A percentile compares a stretch with the other conserved stretches of the same genome.
phyloP scores from a whole-genome alignment of 2,329 filamentous ascomycete species.

The Diatrype stigma region DNA sequence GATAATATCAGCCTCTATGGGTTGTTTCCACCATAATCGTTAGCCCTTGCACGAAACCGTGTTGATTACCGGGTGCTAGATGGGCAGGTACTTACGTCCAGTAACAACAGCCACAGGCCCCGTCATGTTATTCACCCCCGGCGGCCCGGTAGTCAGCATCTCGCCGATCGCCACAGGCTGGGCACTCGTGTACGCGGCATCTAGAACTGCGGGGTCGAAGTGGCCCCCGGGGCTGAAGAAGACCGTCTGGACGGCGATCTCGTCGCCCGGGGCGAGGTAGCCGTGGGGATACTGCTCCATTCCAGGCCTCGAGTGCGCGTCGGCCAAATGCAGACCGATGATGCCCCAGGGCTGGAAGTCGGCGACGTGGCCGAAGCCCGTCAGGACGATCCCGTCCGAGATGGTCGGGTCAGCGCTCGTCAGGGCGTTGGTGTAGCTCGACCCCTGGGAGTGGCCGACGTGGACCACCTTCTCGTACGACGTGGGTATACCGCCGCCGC shows the following conservation, averaged over 20 bases:
- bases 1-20: constrained; percentile 41
- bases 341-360: constrained; percentile 40
- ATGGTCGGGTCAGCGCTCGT: constrained; percentile 41
- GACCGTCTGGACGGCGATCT: constrained; percentile 46
- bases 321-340: constrained; percentile 43
- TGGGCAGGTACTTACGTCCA: constrained; percentile 27
- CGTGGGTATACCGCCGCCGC: constrained; percentile 35
- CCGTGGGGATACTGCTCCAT: constrained; percentile 39
- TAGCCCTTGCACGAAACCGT: background rate
- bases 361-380: constrained; percentile 51
- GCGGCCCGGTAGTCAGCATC: constrained; percentile 46
- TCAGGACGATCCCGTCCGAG: constrained; percentile 56
- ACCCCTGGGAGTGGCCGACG: constrained; percentile 62
- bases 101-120: constrained; percentile 58
- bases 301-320: constrained; percentile 31
- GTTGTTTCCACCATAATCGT: background rate
- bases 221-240: constrained; percentile 48
- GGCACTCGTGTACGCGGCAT: constrained; percentile 39
- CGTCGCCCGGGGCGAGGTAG: constrained; percentile 47
- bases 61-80: background rate
- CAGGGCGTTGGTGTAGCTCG: constrained; percentile 52
- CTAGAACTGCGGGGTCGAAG: constrained; percentile 52
- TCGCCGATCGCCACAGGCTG: constrained; percentile 57
- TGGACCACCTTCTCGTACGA: constrained; percentile 47
- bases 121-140: constrained; percentile 30